Conservation (phyloP, 257 asterid genomes). For the Fraxinus anomala region DNA sequence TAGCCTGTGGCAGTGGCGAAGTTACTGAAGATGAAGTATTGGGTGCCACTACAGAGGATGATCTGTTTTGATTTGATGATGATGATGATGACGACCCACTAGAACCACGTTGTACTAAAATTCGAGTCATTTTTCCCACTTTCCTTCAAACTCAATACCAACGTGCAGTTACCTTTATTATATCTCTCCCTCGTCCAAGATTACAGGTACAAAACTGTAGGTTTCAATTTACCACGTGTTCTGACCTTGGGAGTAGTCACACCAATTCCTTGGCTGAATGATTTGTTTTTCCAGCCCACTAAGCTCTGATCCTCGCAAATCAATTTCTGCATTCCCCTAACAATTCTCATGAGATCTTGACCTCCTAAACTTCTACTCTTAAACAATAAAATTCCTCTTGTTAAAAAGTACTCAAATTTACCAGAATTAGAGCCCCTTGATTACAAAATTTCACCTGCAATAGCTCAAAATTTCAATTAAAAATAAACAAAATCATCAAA, state of each 20-base stretch:
- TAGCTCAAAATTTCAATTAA: constrained; percentile 54
- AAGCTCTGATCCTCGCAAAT: constrained; percentile 59
- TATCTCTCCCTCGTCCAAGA: constrained; percentile 36
- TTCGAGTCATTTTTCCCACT: constrained; percentile 71
- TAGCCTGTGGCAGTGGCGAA: constrained; percentile 52
- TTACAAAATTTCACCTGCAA: constrained; percentile 42
- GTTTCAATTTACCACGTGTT: constrained; percentile 77
- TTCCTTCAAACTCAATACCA: constrained; percentile 36
- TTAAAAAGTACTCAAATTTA: constrained; percentile 57
- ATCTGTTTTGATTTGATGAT: constrained; percentile 63
- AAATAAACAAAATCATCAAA: constrained; percentile 38
- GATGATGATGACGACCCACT: constrained; percentile 67
- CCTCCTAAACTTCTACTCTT: constrained; percentile 58
- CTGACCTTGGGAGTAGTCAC: constrained; percentile 87
- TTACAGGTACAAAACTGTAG: constrained; percentile 51
- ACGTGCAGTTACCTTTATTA: constrained; percentile 27
- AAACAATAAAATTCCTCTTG: constrained; percentile 63
- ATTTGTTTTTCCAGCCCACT: constrained; percentile 69
- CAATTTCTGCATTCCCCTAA: constrained; percentile 99
- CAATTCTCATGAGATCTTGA: constrained; percentile 97
- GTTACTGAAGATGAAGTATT: constrained; percentile 54
- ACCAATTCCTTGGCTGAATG: constrained; percentile 82
- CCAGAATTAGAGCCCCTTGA: constrained; percentile 43
- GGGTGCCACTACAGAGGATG: constrained; percentile 47
- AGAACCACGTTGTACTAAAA: constrained; percentile 89